A percentile compares a stretch with the other conserved stretches of the same genome.
Evolutionary conservation across 805 yeast species (phyloP).

Genomic region (Priceomyces carsonii): DNA sequence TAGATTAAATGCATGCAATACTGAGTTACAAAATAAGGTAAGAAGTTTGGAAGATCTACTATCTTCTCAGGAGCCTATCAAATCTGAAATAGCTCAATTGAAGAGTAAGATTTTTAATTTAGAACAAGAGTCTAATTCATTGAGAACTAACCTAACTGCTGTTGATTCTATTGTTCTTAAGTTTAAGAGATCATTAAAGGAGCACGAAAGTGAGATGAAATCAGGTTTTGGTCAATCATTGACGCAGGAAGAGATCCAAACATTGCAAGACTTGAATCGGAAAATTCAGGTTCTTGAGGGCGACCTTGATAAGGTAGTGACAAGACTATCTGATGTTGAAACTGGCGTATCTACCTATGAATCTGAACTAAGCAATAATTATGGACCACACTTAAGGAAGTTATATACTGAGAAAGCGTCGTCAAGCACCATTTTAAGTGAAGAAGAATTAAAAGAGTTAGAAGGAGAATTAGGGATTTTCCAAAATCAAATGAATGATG

Average conservation of each 20-base stretch:
- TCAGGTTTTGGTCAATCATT: conserved; percentile 57
- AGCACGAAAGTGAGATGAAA: conserved; percentile 49
- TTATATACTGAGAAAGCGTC: conserved; percentile 17
- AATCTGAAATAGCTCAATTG: conserved; percentile 42
- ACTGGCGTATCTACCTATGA: conserved; percentile 47
- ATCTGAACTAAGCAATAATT: conserved; percentile 59
- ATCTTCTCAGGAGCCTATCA: conserved; percentile 43
- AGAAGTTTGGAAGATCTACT: conserved; percentile 45
- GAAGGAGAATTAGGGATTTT: conserved; percentile 26
- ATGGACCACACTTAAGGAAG: conserved; percentile 47
- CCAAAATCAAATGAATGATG: conserved; percentile 23
- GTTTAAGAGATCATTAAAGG: conserved; percentile 38
- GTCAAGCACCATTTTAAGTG: conserved; percentile 15
- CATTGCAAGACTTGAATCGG: conserved; percentile 33
- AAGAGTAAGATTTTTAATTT: conserved; percentile 41
- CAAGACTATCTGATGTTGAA: conserved; percentile 45
- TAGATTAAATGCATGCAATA: conserved; percentile 51
- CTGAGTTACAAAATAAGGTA: conserved; percentile 36
- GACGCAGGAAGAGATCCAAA: conserved; percentile 47
- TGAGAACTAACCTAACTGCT: conserved; percentile 36
- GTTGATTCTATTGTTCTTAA: conserved; percentile 22
- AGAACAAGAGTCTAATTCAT: conserved; percentile 44
- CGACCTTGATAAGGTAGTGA: conserved; percentile 41
- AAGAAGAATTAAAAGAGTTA: conserved; percentile 15
- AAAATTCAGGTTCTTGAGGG: conserved; percentile 40